Base-by-base conservation (phyloP, 306 rosid genomes). In the Hylodesmum podocarpum region DNA sequence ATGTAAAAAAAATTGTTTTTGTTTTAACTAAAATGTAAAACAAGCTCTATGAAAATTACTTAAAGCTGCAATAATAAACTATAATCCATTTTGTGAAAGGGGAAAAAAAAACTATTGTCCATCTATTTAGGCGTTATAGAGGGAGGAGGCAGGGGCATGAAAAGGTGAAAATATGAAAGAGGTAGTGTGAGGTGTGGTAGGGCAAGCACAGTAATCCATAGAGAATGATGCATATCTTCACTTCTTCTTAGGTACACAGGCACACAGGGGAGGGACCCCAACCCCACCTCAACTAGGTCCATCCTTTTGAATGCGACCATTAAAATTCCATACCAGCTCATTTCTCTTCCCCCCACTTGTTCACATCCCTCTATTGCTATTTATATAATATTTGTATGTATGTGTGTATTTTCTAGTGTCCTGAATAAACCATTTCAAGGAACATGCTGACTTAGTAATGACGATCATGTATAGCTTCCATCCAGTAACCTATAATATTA, bases 121-220 rank as follows among this genome's bases (percentile, higher is more conserved):
- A 39, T 44, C 51, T 75, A 70, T 71, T 66, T 33, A 28, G 86
- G 84, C n/a, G 76, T 57, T 49, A 36, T 41, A 62, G 63, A 75
- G 49, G 16, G 62, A 43, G 14, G 62, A 31, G 76, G 31, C 59
- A 54, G 66, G 14, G 16, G 55, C 58, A 67, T 19, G 9, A 62
- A 71, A 78, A 71, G 64, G 50, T 14, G 66, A n/a, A n/a, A n/a
- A 40, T 29, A 49, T 41, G 49, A 73, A 63, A 76, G 70, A 71
- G 21, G 11, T n/a, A 16, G 68, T 19, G 63, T 47, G 73, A 76
- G 70, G 62, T 15, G 11, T n/a, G 22, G 68, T 19, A 57, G 55
- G 73, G 59, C 59, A 43, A 43, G 27, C 77, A 72, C 83, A 27
- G 69, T 72, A 78, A 80, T 79, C 83, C 87, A 75, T 70, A 78